Evolutionary conservation across 257 asterid genomes (phyloP), one percentile per base, ranked within the genome.

Genomic region (Phtheirospermum japonicum): DNA sequence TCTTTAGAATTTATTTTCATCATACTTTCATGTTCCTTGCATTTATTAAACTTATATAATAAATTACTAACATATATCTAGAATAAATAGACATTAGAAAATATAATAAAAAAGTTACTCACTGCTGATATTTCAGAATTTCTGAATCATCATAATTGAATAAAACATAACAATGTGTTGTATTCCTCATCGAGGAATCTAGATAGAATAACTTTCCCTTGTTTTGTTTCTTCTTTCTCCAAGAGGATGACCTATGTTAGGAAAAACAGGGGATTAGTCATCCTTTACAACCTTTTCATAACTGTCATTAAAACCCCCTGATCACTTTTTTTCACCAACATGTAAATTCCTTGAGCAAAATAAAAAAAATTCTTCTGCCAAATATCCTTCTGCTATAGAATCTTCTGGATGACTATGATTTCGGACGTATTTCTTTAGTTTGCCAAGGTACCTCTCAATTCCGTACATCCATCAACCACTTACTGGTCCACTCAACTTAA

Each of bases 331-430:
- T 13, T 6, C 43, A 17, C 61, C 65, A 42, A 19, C 65, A 2
- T 49, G 0, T 36, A 61, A 45, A 45, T 61, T 42, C 12, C 53
- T 28, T 61, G 66, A 61, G 19, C 37, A 60, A 19, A 61, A 61
- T 6, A 26, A 0, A 7, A 61, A 28, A 11, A 39, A 61, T 20
- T 43, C 66, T 28, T 61, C 43, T 1, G 52, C 30, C 37, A 43
- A 49, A 46, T 62, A 61, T 13, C 56, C 66, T 57, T 61, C 37
- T 1, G 16, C 56, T 42, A 45, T 60, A 11, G 65, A 40, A 39
- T 37, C 65, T 10, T 60, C 54, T 11, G 39, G 65, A 26, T 11
- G 53, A 28, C 66, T 61, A 4, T 28, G 62, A n/a, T n/a, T n/a
- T n/a, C n/a, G n/a, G n/a, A n/a, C n/a, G n/a, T n/a, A n/a, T n/a